Percentiles rank a stretch among this genome's conserved stretches.
Evolutionary conservation across 306 rosid species (phyloP).

Genomic region (Quercus agrifolia): DNA sequence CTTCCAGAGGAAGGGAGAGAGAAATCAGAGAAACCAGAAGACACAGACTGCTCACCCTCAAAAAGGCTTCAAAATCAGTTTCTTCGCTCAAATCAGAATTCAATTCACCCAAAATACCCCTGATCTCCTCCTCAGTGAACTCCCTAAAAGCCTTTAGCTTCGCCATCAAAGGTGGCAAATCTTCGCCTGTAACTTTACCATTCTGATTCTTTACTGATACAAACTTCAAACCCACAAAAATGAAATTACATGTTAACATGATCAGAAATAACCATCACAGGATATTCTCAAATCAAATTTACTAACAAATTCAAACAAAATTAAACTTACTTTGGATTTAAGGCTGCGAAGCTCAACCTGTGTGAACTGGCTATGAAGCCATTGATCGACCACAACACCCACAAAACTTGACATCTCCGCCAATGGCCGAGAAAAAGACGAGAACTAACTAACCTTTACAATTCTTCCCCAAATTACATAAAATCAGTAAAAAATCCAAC

Average conservation of each 20-base stretch:
- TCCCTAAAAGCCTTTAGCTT: conserved; percentile 65
- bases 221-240: conserved; percentile 46
- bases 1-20: background rate
- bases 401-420: conserved; percentile 68
- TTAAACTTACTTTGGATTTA: conserved; percentile 62
- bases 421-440: conserved; percentile 19
- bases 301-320: conserved; percentile 11
- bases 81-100: conserved; percentile 54
- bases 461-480: conserved; percentile 16
- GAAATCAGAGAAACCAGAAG: background rate
- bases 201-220: conserved; percentile 58
- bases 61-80: conserved; percentile 86
- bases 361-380: conserved; percentile 91
- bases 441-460: conserved; percentile 8
- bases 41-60: conserved; percentile 53
- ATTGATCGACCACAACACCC: conserved; percentile 87
- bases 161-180: conserved; percentile 63
- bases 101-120: conserved; percentile 51
- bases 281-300: background rate
- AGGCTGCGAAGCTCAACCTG: conserved; percentile 94
- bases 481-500: background rate
- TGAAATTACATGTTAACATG: background rate
- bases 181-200: conserved; percentile 64
- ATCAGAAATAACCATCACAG: conserved; percentile 11
- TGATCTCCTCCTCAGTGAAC: conserved; percentile 67